phyloP scores from a whole-genome alignment of 306 rosid species.

The Cucurbita maxima region DNA sequence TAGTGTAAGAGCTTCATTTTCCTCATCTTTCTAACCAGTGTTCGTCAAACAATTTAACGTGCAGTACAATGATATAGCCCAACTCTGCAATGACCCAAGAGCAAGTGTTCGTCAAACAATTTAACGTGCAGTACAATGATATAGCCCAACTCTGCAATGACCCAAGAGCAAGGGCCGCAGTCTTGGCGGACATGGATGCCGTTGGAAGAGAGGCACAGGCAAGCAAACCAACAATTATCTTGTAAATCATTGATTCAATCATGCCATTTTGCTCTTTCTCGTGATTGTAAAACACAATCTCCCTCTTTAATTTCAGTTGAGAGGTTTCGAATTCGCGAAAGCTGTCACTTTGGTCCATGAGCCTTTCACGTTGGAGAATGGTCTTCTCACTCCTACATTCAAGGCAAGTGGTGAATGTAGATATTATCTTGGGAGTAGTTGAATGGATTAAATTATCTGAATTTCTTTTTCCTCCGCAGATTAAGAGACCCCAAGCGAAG shows the following conservation, averaged over 20 bases:
- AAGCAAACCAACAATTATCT: slow-evolving; percentile 4
- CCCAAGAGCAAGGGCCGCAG: slow-evolving; percentile 64
- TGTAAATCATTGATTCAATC: background rate
- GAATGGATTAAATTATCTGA: background rate
- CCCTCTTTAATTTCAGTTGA: slow-evolving; percentile 40
- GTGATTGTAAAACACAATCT: background rate
- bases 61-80: slow-evolving; percentile 49
- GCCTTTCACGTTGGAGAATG: slow-evolving; percentile 81
- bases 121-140: slow-evolving; percentile 39
- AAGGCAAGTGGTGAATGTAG: slow-evolving; percentile 43
- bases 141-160: slow-evolving; percentile 65
- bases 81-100: slow-evolving; percentile 81
- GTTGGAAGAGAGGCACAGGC: slow-evolving; percentile 77
- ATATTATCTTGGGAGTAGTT: background rate
- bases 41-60: slow-evolving; percentile 8
- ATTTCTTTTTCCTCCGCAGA: slow-evolving; percentile 16
- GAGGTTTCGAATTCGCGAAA: slow-evolving; percentile 91
- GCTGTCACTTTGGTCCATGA: slow-evolving; percentile 58
- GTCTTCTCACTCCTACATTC: slow-evolving; percentile 78
- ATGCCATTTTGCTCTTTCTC: background rate
- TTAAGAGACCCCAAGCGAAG: slow-evolving; percentile 92
- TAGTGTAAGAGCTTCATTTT: background rate
- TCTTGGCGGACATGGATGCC: slow-evolving; percentile 86
- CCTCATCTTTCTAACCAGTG: slow-evolving; percentile 2
- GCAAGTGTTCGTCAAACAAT: slow-evolving; percentile 13